Conservation (phyloP, 495 filamentous ascomycete species). For the Penicillium roqueforti region DNA sequence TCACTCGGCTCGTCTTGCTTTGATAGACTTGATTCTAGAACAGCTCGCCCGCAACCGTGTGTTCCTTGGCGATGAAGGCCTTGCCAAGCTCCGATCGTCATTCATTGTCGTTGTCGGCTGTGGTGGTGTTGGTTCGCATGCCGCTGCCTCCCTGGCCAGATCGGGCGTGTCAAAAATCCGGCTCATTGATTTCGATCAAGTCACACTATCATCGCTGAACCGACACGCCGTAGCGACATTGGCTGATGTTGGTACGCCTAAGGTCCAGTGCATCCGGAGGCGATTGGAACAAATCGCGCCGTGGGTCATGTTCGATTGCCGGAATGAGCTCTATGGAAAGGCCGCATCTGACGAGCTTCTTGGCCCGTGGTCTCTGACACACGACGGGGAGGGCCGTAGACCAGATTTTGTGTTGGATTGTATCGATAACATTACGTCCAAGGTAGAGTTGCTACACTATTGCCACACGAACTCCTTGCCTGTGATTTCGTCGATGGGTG, state of each 20-base stretch:
- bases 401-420: conserved; percentile 92
- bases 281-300: conserved; percentile 80
- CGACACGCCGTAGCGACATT: conserved; percentile 91
- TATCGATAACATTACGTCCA: conserved; percentile 97
- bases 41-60: conserved; percentile 93
- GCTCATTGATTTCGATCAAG: conserved; percentile 97
- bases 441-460: conserved; percentile 86
- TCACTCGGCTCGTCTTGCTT: conserved; percentile 11
- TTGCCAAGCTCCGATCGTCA: conserved; percentile 69
- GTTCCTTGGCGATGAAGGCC: conserved; percentile 80
- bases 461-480: conserved; percentile 70
- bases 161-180: conserved; percentile 84
- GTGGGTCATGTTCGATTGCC: conserved; percentile 86
- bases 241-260: conserved; percentile 90
- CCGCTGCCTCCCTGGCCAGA: conserved; percentile 76
- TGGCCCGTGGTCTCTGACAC: conserved; percentile 49
- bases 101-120: conserved; percentile 90
- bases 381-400: conserved; percentile 52
- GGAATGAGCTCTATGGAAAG: conserved; percentile 77
- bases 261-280: conserved; percentile 77
- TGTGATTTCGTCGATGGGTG: conserved; percentile 94
- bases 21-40: conserved; percentile 82
- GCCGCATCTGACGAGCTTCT: conserved; percentile 61
- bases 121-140: conserved; percentile 93
- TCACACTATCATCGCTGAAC: conserved; percentile 88